Evolutionary conservation across 129 eudicot genomes (phyloP).

Genomic region (Rutidosis leptorrhynchoides): DNA sequence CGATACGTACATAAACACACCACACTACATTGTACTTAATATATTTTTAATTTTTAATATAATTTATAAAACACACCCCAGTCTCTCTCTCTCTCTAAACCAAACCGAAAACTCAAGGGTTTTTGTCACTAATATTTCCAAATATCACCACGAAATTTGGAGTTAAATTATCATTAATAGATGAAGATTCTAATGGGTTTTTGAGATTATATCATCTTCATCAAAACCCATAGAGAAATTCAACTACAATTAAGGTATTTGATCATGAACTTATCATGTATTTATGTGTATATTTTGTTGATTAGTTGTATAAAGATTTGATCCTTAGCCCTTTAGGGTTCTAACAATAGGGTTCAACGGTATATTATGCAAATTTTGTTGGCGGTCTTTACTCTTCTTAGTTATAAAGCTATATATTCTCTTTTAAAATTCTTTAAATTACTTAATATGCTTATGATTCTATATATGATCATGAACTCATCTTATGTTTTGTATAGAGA

Average conservation of each 20-base stretch:
- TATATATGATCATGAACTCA: too few relatives aligned
- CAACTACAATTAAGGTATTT: slow-evolving; percentile 14
- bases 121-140: slow-evolving; percentile 34
- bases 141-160: slow-evolving; percentile 23
- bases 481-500: slow-evolving; percentile 8
- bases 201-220: slow-evolving; percentile 9
- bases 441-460: neutral
- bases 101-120: slow-evolving; percentile 27
- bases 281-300: slow-evolving; percentile 9
- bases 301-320: slow-evolving; percentile 8
- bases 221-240: slow-evolving; percentile 22
- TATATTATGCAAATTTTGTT: slow-evolving; percentile 13
- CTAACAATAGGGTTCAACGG: slow-evolving; percentile 18
- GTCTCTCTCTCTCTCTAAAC: slow-evolving; percentile 36
- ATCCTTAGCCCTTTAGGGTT: slow-evolving; percentile 27
- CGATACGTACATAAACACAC: slow-evolving; percentile 14
- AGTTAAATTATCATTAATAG: slow-evolving; percentile 21
- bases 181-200: slow-evolving; percentile 28
- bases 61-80: slow-evolving; percentile 4
- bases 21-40: slow-evolving; percentile 1
- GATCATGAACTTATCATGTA: slow-evolving; percentile 16
- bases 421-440: neutral
- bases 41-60: slow-evolving; percentile 8
- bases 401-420: neutral
- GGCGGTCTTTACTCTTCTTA: slow-evolving; percentile 18